phyloP scores from a whole-genome alignment of 2,329 filamentous ascomycete species.

The Pseudonectria foliicola region DNA sequence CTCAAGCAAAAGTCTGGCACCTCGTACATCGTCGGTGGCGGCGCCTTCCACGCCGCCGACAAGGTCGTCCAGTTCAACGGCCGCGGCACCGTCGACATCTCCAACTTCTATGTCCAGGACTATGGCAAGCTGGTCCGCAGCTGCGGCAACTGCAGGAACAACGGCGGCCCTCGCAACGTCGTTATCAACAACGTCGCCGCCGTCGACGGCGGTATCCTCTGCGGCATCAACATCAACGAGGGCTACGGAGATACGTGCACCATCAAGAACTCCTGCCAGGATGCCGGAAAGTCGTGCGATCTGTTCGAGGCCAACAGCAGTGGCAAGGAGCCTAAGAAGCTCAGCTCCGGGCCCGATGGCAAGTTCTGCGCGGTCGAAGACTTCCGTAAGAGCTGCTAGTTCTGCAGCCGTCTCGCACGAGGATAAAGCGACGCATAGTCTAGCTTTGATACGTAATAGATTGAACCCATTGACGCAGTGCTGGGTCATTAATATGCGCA shows the following conservation, averaged over 20 bases:
- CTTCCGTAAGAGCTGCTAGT: constrained; percentile 9
- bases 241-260: constrained; percentile 17
- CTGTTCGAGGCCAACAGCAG: constrained; percentile 14
- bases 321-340: constrained; percentile 17
- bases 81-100: constrained; percentile 30
- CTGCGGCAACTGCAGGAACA: constrained; percentile 33
- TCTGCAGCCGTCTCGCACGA: too few relatives aligned
- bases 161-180: constrained; percentile 13
- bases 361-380: constrained; percentile 11
- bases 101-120: constrained; percentile 21
- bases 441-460: too few relatives aligned
- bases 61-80: constrained; percentile 39
- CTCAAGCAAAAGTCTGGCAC: constrained; percentile 33
- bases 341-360: constrained; percentile 17
- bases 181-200: constrained; percentile 12
- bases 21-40: constrained; percentile 34
- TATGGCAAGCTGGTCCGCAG: constrained; percentile 43
- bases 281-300: constrained; percentile 15
- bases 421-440: too few relatives aligned
- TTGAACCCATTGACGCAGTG: too few relatives aligned
- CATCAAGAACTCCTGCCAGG: constrained; percentile 16
- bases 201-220: constrained; percentile 16
- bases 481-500: too few relatives aligned
- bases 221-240: constrained; percentile 16
- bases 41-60: constrained; percentile 33